Evolutionary conservation across 805 yeast genomes (phyloP), one percentile per base, ranked within the genome.

Genomic region (Suhomyces vadensis): DNA sequence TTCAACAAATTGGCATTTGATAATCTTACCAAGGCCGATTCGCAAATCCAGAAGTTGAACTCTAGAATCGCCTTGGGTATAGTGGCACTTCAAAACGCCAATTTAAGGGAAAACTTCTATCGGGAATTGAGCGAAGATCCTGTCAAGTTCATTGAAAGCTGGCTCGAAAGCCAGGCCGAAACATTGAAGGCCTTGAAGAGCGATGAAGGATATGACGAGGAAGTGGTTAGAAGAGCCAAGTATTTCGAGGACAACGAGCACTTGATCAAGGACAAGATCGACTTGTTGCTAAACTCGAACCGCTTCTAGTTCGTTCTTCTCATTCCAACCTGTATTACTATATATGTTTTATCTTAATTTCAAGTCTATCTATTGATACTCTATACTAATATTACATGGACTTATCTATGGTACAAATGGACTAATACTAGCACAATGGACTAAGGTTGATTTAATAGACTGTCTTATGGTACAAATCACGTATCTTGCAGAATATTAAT

Each of bases 151-250:
- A 67, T 94, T 53, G 73, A 83, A 43, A 75, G 80, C 41, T 87
- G 96, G 78, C 72, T 83, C 49, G 85, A 82, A 35, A 83, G 89
- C 35, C 95, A 94, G 63, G 74, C 89, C 11, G 87, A 89, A 47
- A 87, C 92, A 38, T 74, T 94, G 57, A 90, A 86, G 66, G 86
- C 92, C 10, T 74, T 94, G 51, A 79, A 89, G 47, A 90, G 96
- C 52, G 98, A 94, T 51, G 94, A 87, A 55, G 92, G 91, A 7
- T 86, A 83, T 65, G 83, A 83, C 59, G 97, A 92, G 67, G 97
- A 91, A 60, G 73, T 79, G 16, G 96, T 89, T 4, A 81, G 99
- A 69, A 79, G 85, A 56, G 81, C 96, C 3, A 81, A 82, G 13
- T 94, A 85, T 65, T 94, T 69, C 48, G 79, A 82, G 35, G 91